These are phyloP conservation scores for Zychaea mexicana DNA, from an alignment of 371 early-diverging fungal species.

Conservation along the genomic window DNA sequence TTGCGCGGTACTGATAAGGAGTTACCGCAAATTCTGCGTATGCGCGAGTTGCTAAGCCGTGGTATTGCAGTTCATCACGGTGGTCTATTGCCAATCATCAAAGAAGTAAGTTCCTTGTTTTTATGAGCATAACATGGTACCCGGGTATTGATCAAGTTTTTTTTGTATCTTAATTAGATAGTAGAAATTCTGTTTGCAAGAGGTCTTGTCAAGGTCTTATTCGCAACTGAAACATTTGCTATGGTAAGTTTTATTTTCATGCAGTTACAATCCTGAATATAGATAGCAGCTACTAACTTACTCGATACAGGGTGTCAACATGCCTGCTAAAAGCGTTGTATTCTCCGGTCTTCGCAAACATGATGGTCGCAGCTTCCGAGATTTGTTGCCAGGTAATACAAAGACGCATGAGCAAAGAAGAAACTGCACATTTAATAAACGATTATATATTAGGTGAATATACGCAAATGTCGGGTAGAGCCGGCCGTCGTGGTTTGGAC, in stretches of 20 bases:
- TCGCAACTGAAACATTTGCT: conserved; percentile 58
- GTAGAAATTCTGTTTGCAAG: conserved; percentile 97
- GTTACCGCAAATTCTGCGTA: conserved; percentile 91
- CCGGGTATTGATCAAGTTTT: neutral
- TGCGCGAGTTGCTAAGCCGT: conserved; percentile 82
- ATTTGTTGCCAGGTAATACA: conserved; percentile 80
- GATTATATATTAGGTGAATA: conserved; percentile 79
- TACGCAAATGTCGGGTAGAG: conserved; percentile 99
- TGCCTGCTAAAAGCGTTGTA: conserved; percentile 97
- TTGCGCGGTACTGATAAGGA: conserved; percentile 81
- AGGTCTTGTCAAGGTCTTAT: conserved; percentile 87
- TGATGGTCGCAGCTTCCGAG: conserved; percentile 86
- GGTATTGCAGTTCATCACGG: conserved; percentile 99
- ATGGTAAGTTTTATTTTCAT: conserved; percentile 31
- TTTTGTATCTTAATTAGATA: conserved; percentile 45
- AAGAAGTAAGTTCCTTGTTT: conserved; percentile 70
- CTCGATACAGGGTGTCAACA: conserved; percentile 91
- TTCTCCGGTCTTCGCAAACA: conserved; percentile 94
- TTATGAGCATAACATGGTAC: neutral
- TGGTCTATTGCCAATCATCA: conserved; percentile 97
- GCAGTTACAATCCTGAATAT: neutral
- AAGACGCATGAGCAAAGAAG: no score
- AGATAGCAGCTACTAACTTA: neutral
- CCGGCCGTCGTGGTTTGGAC: conserved; percentile 98
- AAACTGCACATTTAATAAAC: neutral